Conservation (phyloP, 768 basidiomycete genomes). For the Agaricus subrufescens region DNA sequence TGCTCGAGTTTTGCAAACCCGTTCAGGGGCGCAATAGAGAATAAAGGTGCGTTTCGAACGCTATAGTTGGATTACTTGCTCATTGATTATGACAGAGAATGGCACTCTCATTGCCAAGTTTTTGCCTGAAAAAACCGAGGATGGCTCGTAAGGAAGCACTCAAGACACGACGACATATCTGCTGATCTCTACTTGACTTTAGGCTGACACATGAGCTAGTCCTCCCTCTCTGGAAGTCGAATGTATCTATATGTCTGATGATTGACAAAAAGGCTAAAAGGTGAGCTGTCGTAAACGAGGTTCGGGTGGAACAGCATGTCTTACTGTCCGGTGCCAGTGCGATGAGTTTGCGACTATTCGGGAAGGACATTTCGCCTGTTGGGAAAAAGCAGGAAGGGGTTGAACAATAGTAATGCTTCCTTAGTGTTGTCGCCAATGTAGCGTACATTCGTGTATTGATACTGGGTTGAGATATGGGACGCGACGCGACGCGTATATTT, state of each 20-base stretch:
- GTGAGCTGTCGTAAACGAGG: slow-evolving; percentile 31
- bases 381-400: slow-evolving; percentile 6
- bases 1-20: slow-evolving; percentile 56
- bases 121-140: slow-evolving; percentile 44
- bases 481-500: slow-evolving; percentile 1
- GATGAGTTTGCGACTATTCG: slow-evolving; percentile 81
- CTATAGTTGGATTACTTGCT: background rate
- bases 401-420: background rate
- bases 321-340: slow-evolving; percentile 46
- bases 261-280: slow-evolving; percentile 96
- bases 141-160: slow-evolving; percentile 44
- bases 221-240: slow-evolving; percentile 97
- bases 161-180: background rate
- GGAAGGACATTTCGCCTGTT: slow-evolving; percentile 59
- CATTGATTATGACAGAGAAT: slow-evolving; percentile 32
- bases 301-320: background rate
- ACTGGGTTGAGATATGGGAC: background rate
- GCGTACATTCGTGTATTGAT: background rate
- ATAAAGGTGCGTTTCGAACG: slow-evolving; percentile 41
- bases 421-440: background rate
- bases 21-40: slow-evolving; percentile 51
- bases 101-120: slow-evolving; percentile 78
- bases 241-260: slow-evolving; percentile 84
- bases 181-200: slow-evolving; percentile 1
- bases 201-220: slow-evolving; percentile 76